Conservation (phyloP, 140 eudicot species). For the Cichorium intybus region DNA sequence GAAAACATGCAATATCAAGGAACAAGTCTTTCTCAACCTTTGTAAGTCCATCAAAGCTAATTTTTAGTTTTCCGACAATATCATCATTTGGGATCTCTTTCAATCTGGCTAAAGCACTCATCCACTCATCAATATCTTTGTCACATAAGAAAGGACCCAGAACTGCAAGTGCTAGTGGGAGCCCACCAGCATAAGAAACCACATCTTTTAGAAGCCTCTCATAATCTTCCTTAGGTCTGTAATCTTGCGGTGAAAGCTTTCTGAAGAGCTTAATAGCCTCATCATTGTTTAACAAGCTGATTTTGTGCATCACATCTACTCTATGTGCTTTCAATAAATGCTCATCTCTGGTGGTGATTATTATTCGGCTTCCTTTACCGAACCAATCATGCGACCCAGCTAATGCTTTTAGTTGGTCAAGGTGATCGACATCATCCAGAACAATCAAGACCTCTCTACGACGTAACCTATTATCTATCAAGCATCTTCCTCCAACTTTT, state of each 20-base stretch:
- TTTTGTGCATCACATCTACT: too few species aligned
- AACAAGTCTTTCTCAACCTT: too few species aligned
- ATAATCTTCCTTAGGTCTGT: background rate
- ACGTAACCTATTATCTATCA: background rate
- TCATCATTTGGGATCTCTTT: too few species aligned
- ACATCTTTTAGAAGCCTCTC: background rate
- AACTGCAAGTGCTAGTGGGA: constrained; percentile 2
- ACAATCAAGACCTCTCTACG: background rate
- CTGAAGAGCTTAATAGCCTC: background rate
- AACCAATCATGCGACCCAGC: too few species aligned
- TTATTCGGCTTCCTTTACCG: too few species aligned
- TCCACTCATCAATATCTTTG: background rate
- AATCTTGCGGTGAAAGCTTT: background rate
- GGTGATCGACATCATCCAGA: background rate
- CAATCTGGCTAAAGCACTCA: background rate
- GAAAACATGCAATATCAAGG: too few species aligned
- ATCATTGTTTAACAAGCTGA: too few species aligned
- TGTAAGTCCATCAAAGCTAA: too few species aligned
- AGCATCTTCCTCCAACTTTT: background rate
- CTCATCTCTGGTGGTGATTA: constrained; percentile 1
- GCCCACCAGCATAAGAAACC: too few species aligned
- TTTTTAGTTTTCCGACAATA: too few species aligned
- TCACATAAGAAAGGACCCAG: background rate
- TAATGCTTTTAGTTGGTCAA: too few species aligned
- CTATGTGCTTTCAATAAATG: background rate